Evolutionary conservation across 2,329 filamentous ascomycete genomes (phyloP).

Genomic region (Colletotrichum sp.): DNA sequence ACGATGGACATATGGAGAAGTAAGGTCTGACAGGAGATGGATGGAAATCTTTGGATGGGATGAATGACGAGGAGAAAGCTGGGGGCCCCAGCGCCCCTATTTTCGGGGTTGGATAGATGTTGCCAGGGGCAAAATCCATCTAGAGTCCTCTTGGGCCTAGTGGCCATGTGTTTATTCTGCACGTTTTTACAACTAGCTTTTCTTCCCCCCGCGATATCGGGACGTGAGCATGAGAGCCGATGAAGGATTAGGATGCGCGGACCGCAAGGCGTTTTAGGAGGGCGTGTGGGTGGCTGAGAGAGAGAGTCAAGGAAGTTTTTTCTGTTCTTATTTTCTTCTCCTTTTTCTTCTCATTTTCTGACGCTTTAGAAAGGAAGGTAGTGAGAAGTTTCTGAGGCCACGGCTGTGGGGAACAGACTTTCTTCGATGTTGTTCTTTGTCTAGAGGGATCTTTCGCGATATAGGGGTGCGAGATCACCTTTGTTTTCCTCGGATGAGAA

Average conservation of each 20-base stretch:
- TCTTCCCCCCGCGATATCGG: not conserved
- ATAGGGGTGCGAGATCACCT: not conserved
- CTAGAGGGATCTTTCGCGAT: not conserved
- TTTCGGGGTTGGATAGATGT: not conserved
- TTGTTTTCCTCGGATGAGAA: not conserved
- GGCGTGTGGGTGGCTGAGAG: not conserved
- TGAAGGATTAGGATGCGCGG: not conserved
- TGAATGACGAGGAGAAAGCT: not conserved
- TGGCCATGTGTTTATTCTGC: not conserved
- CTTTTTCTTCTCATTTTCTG: not conserved
- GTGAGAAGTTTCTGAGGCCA: not conserved
- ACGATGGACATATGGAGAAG: constrained; percentile 76
- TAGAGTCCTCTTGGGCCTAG: not conserved
- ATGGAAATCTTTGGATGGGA: not conserved
- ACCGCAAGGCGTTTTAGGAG: constrained; percentile 10
- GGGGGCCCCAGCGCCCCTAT: not conserved
- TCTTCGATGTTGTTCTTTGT: not conserved
- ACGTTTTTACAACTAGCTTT: not conserved
- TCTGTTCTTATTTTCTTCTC: not conserved
- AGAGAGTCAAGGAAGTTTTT: not conserved
- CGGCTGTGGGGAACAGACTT: not conserved
- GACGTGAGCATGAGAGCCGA: not conserved
- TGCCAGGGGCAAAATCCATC: not conserved
- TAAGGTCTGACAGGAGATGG: constrained; percentile 16
- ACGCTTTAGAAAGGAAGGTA: not conserved